Base-by-base conservation (phyloP, 1,139 yeast genomes). In the Blastobotrys indianensis region DNA sequence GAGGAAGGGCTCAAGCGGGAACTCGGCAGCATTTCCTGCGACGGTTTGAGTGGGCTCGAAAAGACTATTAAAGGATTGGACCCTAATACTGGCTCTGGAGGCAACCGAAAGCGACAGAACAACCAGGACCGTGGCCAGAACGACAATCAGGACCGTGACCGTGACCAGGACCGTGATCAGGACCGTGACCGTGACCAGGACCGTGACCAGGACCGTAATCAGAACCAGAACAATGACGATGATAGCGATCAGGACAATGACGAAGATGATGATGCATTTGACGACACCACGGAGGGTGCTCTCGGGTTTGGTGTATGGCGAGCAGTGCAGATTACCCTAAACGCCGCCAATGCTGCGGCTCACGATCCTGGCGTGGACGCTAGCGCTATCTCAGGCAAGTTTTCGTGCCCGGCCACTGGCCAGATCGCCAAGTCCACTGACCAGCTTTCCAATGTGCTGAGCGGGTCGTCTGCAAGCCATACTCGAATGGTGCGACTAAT, bases 331-430 rank as follows among this genome's bases (percentile, higher is more conserved):
- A 25, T 41, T 34, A 38, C 42, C 17, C 39, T 29, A 32, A 42
- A 37, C 31, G 31, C 41, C 13, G 49, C 30, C 2, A 23, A 46
- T 8, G 41, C 42, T 13, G 31, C 35, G 1, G 44, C 43, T 7
- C 39, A 46, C 11, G 42, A 46, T 29, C 20, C 16, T 7, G 43
- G 45, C 11, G 41, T 41, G 33, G 38, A 39, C 13, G 31, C 40
- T 29, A 28, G 25, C 17, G 25, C 7, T 23, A 39, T 34, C 16
- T 17, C 37, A 9, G 13, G 25, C 12, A 20, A 39, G 9, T 46
- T 33, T 33, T 29, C 38, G 12, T 46, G 46, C 38, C 49, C 49
- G 38, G 31, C 42, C 43, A 42, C 46, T n/a, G 46, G 43, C 17
- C 31, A 33, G 16, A 32, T 46, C 15, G 39, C 46, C 9, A 32